Base-by-base conservation (phyloP, 306 rosid genomes). In the Quercus ilex region DNA sequence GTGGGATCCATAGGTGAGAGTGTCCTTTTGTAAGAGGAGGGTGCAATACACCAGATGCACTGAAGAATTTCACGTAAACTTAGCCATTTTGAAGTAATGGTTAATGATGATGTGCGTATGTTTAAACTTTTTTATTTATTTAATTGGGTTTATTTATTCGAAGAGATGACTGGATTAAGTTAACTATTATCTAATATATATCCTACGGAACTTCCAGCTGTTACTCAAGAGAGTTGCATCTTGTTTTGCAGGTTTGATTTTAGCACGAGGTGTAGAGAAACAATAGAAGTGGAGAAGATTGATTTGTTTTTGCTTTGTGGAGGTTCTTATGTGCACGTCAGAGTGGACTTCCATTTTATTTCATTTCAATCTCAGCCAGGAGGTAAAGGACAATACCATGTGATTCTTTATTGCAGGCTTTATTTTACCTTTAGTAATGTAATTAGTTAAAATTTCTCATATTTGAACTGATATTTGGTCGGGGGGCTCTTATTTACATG, bases 181-280 rank as follows among this genome's bases (percentile, higher is more conserved):
- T 5, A 35, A 59, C 11, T 59, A 19, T 19, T 58, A 58, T n/a
- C 12, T 21, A 20, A 26, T 31, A 31, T 67, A 31, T 35, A 19
- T 55, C 38, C 2, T 35, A 43, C 26, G 20, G 31, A 41, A 55
- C 35, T 43, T 75, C 3, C 20, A 20, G 55, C 26, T 57, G 33
- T 73, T 55, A 73, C 78, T 85, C 11, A 87, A 87, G 7, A 19
- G 71, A 21, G 63, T 8, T 77, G 62, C 53, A 8, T 49, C 62
- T 53, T 68, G 77, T 77, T 83, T 80, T 80, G 83, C 91, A 92
- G 97, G 84, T 70, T 68, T 80, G 79, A 64, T 49, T 57, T 75
- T 62, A 75, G 77, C 41, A 74, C 46, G 78, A 73, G 71, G 69
- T 63, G 79, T 25, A 76, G 28, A 76, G 77, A 56, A 73, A 72